Evolutionary conservation across 495 filamentous ascomycete genomes (phyloP).

Genomic region (Xylaria cubensis): DNA sequence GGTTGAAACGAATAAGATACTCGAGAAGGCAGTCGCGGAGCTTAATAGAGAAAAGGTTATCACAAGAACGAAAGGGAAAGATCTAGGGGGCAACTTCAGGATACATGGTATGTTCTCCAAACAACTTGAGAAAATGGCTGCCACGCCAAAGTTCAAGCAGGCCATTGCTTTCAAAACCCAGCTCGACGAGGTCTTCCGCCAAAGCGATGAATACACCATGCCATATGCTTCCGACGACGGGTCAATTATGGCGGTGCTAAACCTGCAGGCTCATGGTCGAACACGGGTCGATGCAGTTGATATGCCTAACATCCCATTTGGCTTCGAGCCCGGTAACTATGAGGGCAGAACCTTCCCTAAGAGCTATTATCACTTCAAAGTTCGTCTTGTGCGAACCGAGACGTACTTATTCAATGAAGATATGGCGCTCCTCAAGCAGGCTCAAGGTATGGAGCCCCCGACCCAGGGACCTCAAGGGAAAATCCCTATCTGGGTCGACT

Average conservation of each 20-base stretch:
- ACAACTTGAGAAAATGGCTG: conserved; percentile 54
- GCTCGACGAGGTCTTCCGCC: conserved; percentile 62
- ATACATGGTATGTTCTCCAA: conserved; percentile 63
- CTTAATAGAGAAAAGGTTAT: conserved; percentile 68
- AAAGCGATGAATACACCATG: conserved; percentile 40
- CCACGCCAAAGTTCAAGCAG: conserved; percentile 55
- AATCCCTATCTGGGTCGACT: conserved; percentile 81
- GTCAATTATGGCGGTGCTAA: conserved; percentile 70
- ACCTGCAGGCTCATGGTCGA: conserved; percentile 67
- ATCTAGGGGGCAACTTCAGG: conserved; percentile 61
- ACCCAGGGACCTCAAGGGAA: conserved; percentile 44
- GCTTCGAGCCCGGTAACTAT: conserved; percentile 75
- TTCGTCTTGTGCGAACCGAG: conserved; percentile 64
- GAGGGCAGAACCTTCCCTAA: conserved; percentile 74
- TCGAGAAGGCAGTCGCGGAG: conserved; percentile 62
- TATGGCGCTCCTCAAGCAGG: conserved; percentile 44
- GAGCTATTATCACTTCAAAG: conserved; percentile 62
- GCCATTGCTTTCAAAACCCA: conserved; percentile 64
- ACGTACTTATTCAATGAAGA: conserved; percentile 68
- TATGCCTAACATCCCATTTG: conserved; percentile 71
- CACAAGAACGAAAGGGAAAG: conserved; percentile 59
- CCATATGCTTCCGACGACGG: conserved; percentile 66
- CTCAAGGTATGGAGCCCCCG: conserved; percentile 42
- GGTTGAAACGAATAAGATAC: conserved; percentile 49
- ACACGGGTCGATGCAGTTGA: conserved; percentile 63